Conservation (phyloP, 148 eudicot genomes). For the Cornus florida region DNA sequence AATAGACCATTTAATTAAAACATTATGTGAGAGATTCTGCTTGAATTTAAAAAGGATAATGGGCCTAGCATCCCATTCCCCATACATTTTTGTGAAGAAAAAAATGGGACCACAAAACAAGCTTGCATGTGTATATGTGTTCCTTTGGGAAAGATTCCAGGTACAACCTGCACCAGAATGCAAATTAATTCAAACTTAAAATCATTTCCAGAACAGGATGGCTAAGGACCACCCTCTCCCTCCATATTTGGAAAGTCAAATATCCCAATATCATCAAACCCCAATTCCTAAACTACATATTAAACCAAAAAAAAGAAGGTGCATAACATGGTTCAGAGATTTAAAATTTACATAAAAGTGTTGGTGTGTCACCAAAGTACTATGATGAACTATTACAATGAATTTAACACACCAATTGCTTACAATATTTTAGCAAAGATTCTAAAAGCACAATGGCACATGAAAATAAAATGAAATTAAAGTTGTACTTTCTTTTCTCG, state of each 20-base stretch:
- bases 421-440: slow-evolving; percentile 3
- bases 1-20: too few relatives aligned
- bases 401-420: background rate
- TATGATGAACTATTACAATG: background rate
- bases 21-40: background rate
- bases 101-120: slow-evolving; percentile 24
- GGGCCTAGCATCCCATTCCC: background rate
- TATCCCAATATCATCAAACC: background rate
- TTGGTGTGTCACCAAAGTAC: background rate
- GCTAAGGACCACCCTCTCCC: slow-evolving; percentile 24
- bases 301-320: background rate
- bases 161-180: slow-evolving; percentile 5
- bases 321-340: background rate
- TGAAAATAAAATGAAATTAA: slow-evolving; percentile 13
- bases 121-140: background rate
- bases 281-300: background rate
- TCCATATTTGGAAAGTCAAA: slow-evolving; percentile 11
- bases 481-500: slow-evolving; percentile 50
- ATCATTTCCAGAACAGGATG: slow-evolving; percentile 20
- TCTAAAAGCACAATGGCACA: slow-evolving; percentile 9
- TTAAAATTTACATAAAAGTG: background rate
- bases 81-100: background rate
- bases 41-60: background rate
- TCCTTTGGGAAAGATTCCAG: background rate
- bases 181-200: slow-evolving; percentile 2